Base-by-base conservation (phyloP, 2,329 filamentous ascomycete genomes). In the Kalmusia sp. region DNA sequence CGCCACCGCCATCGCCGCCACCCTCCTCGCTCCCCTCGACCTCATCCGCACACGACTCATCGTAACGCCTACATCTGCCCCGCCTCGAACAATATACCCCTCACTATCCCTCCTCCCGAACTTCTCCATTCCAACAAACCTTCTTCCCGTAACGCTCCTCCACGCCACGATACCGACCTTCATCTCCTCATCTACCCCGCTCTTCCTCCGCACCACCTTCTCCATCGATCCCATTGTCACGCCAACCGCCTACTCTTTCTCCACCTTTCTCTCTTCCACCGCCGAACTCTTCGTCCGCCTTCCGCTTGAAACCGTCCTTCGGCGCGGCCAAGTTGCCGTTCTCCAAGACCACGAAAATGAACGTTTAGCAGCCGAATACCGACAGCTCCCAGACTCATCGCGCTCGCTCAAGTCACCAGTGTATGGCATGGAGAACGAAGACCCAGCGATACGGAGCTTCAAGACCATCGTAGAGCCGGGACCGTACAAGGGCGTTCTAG, bases 241-340 rank as follows among this genome's bases (percentile, higher is more conserved):
- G 5, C 93, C 95, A 0, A 87, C 87, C 37, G 84, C 90, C 12
- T 98, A 96, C 80, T 91, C 89, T 17, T 71, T 96, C 39, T 86
- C 87, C 67, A 91, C 91, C 48, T 96, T 98, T 76, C 81, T 91
- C 61, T 87, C 91, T 12, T 92, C 91, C 2, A 87, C 88, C 0
- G 82, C 87, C 2, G 93, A 96, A 43, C 84, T 98, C 27, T 90
- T 95, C 65, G 76, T 96, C 61, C 93, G 93, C 68, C 85, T 98
- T 11, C 95, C 95, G 0, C 80, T 98, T 4, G 95, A 99, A 76
- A 98, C 93, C 0, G 90, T 96, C 14, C 83, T 98, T 6, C 88
- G 95, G 41, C 86, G 95, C 54, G 93, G 91, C 4, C 95, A 99
- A 74, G 88, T 95, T 54, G 82, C 87, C 1, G 86, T 92, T 1